Conservation (phyloP, 768 basidiomycete genomes). For the Lactarius indigo region DNA sequence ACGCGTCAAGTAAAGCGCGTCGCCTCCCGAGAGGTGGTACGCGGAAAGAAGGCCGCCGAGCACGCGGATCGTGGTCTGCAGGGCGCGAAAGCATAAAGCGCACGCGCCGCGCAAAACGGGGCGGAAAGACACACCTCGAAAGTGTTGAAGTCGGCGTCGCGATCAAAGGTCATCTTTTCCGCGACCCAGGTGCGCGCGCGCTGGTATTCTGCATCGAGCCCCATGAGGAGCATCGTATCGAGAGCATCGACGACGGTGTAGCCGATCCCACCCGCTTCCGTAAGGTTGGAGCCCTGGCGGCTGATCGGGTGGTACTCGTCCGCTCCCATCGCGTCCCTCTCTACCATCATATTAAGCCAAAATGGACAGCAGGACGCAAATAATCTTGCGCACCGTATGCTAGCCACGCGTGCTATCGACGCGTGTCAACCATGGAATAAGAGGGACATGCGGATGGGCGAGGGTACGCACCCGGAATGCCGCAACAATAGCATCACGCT, state of each 20-base stretch:
- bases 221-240: slow-evolving; percentile 86
- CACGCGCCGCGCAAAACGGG: background rate
- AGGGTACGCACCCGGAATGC: slow-evolving; percentile 67
- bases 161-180: slow-evolving; percentile 65
- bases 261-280: slow-evolving; percentile 72
- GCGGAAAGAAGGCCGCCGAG: slow-evolving; percentile 88
- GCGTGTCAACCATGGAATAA: slow-evolving; percentile 19
- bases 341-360: slow-evolving; percentile 39
- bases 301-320: slow-evolving; percentile 92
- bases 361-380: background rate
- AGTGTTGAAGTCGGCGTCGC: slow-evolving; percentile 76
- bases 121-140: slow-evolving; percentile 71
- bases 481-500: slow-evolving; percentile 65
- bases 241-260: slow-evolving; percentile 87
- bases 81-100: slow-evolving; percentile 1
- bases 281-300: slow-evolving; percentile 72
- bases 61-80: slow-evolving; percentile 86
- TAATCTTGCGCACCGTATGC: slow-evolving; percentile 62
- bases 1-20: slow-evolving; percentile 67
- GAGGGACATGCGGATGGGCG: background rate
- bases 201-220: slow-evolving; percentile 70
- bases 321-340: slow-evolving; percentile 84
- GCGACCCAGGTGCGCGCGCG: slow-evolving; percentile 78
- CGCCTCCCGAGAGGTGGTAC: slow-evolving; percentile 68
- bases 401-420: slow-evolving; percentile 71